Conservation (phyloP, 208 protist species). For the Wallacemonas sp. region DNA sequence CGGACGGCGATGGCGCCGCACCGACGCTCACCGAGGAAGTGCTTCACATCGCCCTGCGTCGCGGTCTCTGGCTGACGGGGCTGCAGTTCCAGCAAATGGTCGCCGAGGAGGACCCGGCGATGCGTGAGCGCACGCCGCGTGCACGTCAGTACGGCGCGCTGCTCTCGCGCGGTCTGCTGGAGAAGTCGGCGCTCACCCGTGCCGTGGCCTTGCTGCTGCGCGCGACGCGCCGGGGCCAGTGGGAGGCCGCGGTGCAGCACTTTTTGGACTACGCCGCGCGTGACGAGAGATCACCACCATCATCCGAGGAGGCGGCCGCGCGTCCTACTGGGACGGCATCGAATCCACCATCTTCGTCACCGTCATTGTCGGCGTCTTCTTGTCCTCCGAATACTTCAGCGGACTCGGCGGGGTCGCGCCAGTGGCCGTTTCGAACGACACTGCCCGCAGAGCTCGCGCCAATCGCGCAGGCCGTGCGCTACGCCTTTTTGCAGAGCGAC, state of each 20-base stretch:
- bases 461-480: constrained; percentile 57
- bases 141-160: constrained; percentile 47
- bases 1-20: not conserved
- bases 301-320: not conserved
- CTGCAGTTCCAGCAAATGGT: constrained; percentile 64
- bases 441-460: constrained; percentile 44
- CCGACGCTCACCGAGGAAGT: constrained; percentile 45
- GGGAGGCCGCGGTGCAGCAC: constrained; percentile 43
- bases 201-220: constrained; percentile 45
- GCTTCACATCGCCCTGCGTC: constrained; percentile 40
- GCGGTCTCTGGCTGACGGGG: constrained; percentile 61
- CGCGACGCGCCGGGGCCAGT: constrained; percentile 40
- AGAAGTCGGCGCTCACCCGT: constrained; percentile 39
- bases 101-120: constrained; percentile 44
- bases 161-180: constrained; percentile 51
- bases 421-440: constrained; percentile 22
- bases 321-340: not conserved
- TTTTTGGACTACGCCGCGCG: constrained; percentile 50
- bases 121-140: constrained; percentile 37
- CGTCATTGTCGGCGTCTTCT: too few species aligned
- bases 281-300: not conserved
- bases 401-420: not conserved
- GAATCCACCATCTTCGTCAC: not conserved
- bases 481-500: constrained; percentile 50
- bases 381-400: not conserved